Percentiles rank a stretch among this genome's conserved stretches.
phyloP scores from a whole-genome alignment of 768 basidiomycete genomes.

The Kwoniella sp. region DNA sequence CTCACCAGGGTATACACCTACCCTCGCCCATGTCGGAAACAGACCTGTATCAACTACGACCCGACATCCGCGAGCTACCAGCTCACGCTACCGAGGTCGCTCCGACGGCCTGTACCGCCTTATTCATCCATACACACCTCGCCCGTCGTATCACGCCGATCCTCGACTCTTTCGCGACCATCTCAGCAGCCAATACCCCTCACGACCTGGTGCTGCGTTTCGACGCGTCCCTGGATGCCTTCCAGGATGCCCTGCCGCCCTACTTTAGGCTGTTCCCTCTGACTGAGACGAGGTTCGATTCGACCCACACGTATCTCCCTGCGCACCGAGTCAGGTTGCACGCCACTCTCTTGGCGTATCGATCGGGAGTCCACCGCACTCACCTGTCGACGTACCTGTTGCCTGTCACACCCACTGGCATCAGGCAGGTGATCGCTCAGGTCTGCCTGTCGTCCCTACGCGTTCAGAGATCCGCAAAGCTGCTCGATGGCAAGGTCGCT shows the following conservation, averaged over 20 bases:
- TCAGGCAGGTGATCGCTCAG: slow-evolving; percentile 23
- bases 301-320: slow-evolving; percentile 28
- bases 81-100: slow-evolving; percentile 26
- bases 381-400: slow-evolving; percentile 31
- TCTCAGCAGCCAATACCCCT: slow-evolving; percentile 28
- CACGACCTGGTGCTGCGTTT: slow-evolving; percentile 34
- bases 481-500: slow-evolving; percentile 35
- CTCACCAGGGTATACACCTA: slow-evolving; percentile 33
- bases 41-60: slow-evolving; percentile 29
- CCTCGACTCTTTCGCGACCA: slow-evolving; percentile 37
- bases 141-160: slow-evolving; percentile 34
- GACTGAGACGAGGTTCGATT: slow-evolving; percentile 31
- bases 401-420: slow-evolving; percentile 19
- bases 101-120: slow-evolving; percentile 32
- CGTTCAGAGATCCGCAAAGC: slow-evolving; percentile 32
- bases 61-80: slow-evolving; percentile 22
- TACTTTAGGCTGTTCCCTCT: slow-evolving; percentile 33
- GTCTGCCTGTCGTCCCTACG: slow-evolving; percentile 29
- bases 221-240: slow-evolving; percentile 33
- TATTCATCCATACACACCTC: slow-evolving; percentile 40
- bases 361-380: slow-evolving; percentile 33
- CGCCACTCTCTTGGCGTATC: slow-evolving; percentile 27
- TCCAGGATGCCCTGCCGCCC: slow-evolving; percentile 38
- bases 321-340: slow-evolving; percentile 36
- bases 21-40: slow-evolving; percentile 36